phyloP scores from a whole-genome alignment of 2,329 filamentous ascomycete genomes.

The Coniochaeta sp. region DNA sequence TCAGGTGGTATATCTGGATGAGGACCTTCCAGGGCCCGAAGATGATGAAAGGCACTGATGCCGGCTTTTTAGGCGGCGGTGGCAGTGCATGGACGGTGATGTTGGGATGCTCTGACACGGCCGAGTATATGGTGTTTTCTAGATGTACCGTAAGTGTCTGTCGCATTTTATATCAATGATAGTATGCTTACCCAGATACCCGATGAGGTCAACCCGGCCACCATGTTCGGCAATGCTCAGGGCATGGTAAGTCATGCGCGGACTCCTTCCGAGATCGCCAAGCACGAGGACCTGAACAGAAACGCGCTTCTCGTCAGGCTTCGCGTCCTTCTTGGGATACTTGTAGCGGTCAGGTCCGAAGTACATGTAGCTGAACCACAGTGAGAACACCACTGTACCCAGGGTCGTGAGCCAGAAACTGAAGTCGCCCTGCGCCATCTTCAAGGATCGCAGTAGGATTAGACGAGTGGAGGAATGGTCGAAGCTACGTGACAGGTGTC shows the following conservation, averaged over 20 bases:
- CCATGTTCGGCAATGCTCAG: constrained; percentile 82
- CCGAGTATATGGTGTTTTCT: constrained; percentile 78
- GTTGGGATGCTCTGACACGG: constrained; percentile 58
- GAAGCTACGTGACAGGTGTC: not conserved
- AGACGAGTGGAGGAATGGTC: not conserved
- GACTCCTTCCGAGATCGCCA: constrained; percentile 90
- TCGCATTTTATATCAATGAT: not conserved
- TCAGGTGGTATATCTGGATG: constrained; percentile 69
- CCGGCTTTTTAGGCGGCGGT: constrained; percentile 56
- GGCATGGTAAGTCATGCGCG: constrained; percentile 98
- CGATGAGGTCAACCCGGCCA: constrained; percentile 74
- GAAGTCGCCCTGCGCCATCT: not conserved
- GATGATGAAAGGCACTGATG: constrained; percentile 67
- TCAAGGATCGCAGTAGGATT: not conserved
- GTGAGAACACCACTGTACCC: not conserved
- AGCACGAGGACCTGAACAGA: constrained; percentile 78
- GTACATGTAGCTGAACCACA: constrained; percentile 12
- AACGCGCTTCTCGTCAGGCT: constrained; percentile 11
- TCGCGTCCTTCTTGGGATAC: constrained; percentile 7
- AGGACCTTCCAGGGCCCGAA: constrained; percentile 78
- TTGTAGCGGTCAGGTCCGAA: constrained; percentile 10
- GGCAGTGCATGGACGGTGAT: constrained; percentile 67
- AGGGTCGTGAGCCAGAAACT: not conserved
- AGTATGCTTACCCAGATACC: constrained; percentile 63
- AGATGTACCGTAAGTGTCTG: constrained; percentile 5